phyloP scores from a whole-genome alignment of 306 rosid species.

The Morella rubra region DNA sequence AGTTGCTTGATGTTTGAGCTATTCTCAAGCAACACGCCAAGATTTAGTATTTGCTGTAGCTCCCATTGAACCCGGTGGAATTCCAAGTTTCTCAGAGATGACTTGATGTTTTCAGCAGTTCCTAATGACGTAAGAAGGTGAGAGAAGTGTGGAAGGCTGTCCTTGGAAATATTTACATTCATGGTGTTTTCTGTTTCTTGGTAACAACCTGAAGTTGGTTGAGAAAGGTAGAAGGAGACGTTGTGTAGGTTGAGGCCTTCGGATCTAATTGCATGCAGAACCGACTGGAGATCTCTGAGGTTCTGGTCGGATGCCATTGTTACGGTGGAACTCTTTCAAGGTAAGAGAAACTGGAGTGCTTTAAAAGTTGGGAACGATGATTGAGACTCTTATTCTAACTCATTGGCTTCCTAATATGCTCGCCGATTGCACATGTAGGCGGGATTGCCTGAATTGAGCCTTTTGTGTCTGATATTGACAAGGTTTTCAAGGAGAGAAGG shows the following conservation, averaged over 20 bases:
- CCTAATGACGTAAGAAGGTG: slow-evolving; percentile 51
- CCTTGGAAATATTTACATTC: slow-evolving; percentile 59
- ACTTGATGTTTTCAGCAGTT: slow-evolving; percentile 28
- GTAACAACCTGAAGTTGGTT: slow-evolving; percentile 58
- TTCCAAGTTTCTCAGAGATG: slow-evolving; percentile 71
- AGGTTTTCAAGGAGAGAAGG: slow-evolving; percentile 9
- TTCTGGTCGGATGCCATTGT: slow-evolving; percentile 68
- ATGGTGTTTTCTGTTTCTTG: slow-evolving; percentile 84
- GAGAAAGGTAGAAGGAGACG: slow-evolving; percentile 82
- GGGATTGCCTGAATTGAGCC: slow-evolving; percentile 29
- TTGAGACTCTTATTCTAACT: too few species aligned
- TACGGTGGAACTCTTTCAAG: slow-evolving; percentile 14
- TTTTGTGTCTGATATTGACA: slow-evolving; percentile 25
- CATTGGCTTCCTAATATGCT: too few species aligned
- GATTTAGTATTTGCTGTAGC: slow-evolving; percentile 37
- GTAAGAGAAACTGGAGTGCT: slow-evolving; percentile 21
- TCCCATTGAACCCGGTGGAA: slow-evolving; percentile 77
- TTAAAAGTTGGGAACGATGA: neutral
- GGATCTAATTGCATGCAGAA: slow-evolving; percentile 48
- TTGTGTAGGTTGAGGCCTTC: slow-evolving; percentile 52
- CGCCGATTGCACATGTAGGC: slow-evolving; percentile 2
- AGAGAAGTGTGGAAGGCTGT: slow-evolving; percentile 48
- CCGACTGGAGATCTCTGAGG: slow-evolving; percentile 60
- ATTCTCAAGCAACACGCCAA: slow-evolving; percentile 49
- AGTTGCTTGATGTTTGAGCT: slow-evolving; percentile 45